Evolutionary conservation across 345 rosid species (phyloP).

Genomic region (Eucalyptus pumila): DNA sequence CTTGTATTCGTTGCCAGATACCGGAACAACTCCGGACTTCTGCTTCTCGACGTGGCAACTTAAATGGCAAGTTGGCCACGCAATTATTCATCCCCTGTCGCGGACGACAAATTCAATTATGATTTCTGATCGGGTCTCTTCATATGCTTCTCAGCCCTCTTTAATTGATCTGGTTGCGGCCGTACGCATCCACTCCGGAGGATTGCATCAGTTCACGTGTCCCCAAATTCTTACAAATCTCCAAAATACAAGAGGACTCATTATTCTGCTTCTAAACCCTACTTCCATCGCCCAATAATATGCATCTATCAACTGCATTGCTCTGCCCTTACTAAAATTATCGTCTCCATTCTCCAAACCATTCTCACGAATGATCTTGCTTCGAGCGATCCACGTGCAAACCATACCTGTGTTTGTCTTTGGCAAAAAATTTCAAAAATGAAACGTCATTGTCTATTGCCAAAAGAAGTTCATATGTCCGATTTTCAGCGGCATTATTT

Average conservation of each 20-base stretch:
- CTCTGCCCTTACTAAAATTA: too few species aligned
- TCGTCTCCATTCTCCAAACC: too few species aligned
- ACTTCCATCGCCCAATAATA: too few species aligned
- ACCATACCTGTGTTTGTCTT: too few species aligned
- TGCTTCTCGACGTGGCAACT: not conserved
- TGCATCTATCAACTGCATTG: too few species aligned
- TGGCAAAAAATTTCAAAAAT: too few species aligned
- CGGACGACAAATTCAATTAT: not conserved
- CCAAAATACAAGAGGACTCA: not conserved
- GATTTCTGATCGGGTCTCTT: not conserved
- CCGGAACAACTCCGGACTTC: not conserved
- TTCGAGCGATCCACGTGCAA: too few species aligned
- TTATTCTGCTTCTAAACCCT: too few species aligned
- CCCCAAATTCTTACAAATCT: not conserved
- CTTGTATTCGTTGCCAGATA: not conserved
- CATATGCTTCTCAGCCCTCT: not conserved
- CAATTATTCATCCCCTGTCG: not conserved
- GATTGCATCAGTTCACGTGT: not conserved
- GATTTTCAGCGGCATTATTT: too few species aligned
- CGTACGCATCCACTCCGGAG: not conserved
- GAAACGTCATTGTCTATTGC: too few species aligned
- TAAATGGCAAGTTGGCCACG: not conserved
- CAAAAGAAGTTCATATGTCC: too few species aligned
- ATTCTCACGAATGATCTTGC: too few species aligned
- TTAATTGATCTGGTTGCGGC: not conserved